Percentiles rank a stretch among this genome's conserved stretches.
Evolutionary conservation across 768 basidiomycete genomes (phyloP).

Genomic region (Candolleomyces eurysporus): DNA sequence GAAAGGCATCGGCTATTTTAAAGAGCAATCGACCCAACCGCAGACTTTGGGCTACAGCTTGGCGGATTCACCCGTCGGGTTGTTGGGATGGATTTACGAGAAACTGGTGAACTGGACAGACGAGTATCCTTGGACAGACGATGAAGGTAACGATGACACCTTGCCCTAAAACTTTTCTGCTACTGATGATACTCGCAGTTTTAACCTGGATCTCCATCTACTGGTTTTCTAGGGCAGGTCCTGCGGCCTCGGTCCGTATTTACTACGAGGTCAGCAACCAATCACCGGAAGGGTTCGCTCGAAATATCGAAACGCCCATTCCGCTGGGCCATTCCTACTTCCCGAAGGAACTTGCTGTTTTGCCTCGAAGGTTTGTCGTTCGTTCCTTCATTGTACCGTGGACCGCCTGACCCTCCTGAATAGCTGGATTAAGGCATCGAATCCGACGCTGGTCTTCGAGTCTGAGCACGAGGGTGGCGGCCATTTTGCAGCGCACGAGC

Average conservation of each 20-base stretch:
- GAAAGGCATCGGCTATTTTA: conserved; percentile 35
- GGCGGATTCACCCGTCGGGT: conserved; percentile 55
- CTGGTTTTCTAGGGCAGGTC: conserved; percentile 57
- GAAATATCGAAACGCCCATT: conserved; percentile 20
- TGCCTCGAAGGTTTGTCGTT: conserved; percentile 29
- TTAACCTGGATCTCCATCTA: conserved; percentile 60
- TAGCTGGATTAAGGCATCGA: conserved; percentile 42
- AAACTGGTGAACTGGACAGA: conserved; percentile 47
- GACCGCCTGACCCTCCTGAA: not conserved
- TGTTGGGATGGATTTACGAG: conserved; percentile 54
- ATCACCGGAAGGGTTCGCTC: not conserved
- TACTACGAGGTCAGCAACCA: conserved; percentile 48
- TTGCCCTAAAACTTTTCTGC: not conserved
- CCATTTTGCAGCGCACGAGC: conserved; percentile 58
- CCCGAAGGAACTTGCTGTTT: conserved; percentile 41
- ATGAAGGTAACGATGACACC: conserved; percentile 37
- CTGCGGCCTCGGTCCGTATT: conserved; percentile 55
- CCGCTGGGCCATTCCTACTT: conserved; percentile 53
- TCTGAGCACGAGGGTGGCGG: conserved; percentile 50
- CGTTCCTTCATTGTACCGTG: not conserved
- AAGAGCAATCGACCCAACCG: conserved; percentile 43
- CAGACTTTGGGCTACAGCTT: conserved; percentile 55
- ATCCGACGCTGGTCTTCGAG: conserved; percentile 39
- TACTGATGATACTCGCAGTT: conserved; percentile 27
- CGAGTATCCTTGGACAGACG: conserved; percentile 52